These are phyloP conservation scores for Scytalidium sp. DNA, from an alignment of 2,329 filamentous ascomycete genomes.

Conservation along the genomic window DNA sequence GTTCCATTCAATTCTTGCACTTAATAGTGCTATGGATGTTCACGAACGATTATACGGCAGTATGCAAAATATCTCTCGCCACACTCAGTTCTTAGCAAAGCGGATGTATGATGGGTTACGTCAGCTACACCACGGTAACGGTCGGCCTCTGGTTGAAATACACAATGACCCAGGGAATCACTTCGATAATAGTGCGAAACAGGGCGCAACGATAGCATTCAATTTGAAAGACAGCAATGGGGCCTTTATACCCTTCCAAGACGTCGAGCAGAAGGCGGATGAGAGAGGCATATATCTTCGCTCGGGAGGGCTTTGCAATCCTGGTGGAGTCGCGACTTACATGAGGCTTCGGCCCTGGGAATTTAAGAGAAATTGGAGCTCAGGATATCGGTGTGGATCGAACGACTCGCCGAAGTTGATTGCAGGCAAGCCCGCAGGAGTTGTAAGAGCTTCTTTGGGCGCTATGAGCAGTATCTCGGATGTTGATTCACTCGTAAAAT, in stretches of 20 bases:
- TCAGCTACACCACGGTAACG: constrained; percentile 64
- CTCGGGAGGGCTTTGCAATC: constrained; percentile 87
- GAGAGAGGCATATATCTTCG: constrained; percentile 80
- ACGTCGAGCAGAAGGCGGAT: constrained; percentile 81
- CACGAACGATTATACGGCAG: constrained; percentile 68
- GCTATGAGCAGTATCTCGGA: constrained; percentile 82
- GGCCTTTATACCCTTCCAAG: constrained; percentile 71
- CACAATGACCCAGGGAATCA: constrained; percentile 30
- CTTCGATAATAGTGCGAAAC: constrained; percentile 27
- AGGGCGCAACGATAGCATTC: constrained; percentile 77
- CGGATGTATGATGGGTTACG: constrained; percentile 57
- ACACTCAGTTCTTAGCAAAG: constrained; percentile 63
- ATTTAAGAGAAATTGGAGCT: constrained; percentile 78
- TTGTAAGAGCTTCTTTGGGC: constrained; percentile 80
- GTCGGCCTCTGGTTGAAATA: constrained; percentile 21
- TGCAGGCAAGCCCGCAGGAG: constrained; percentile 80
- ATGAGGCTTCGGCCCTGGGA: constrained; percentile 74
- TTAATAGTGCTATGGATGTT: constrained; percentile 69
- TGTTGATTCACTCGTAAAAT: constrained; percentile 66
- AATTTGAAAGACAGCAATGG: constrained; percentile 71
- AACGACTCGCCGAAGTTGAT: constrained; percentile 69
- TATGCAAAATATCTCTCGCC: constrained; percentile 65
- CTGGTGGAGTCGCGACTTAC: constrained; percentile 74
- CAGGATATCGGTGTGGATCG: constrained; percentile 79
- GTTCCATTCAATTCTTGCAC: constrained; percentile 82